Percentiles rank a stretch among this genome's conserved stretches.
Evolutionary conservation across 352 stramenopile genomes (phyloP).

Genomic region (Globisporangium middletonii): DNA sequence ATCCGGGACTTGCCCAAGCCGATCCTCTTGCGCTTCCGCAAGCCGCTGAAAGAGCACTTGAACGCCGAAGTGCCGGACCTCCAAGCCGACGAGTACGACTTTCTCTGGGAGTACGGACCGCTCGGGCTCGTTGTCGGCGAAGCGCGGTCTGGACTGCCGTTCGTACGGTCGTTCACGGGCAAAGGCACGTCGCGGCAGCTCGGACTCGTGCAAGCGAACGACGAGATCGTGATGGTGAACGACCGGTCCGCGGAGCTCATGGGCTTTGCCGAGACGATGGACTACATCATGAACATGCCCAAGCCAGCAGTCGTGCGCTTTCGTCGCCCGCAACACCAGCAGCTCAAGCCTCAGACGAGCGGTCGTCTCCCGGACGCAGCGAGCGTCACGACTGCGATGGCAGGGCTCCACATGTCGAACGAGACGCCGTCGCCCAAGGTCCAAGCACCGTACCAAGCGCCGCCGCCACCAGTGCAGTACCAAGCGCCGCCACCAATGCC

Average conservation of each 20-base stretch:
- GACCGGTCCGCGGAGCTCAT: constrained; percentile 35
- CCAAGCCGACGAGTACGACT: constrained; percentile 70
- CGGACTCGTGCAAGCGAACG: constrained; percentile 56
- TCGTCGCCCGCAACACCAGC: constrained; percentile 18
- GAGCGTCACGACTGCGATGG: not conserved
- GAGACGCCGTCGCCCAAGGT: constrained; percentile 1
- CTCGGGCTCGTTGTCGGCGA: constrained; percentile 69
- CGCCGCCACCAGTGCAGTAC: constrained; percentile 6
- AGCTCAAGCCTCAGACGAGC: not conserved
- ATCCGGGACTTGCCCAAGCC: constrained; percentile 76
- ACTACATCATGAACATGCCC: constrained; percentile 81
- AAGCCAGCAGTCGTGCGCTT: constrained; percentile 79
- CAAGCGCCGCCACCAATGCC: constrained; percentile 5
- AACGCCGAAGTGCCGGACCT: constrained; percentile 46
- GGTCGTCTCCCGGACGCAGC: not conserved
- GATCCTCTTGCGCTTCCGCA: constrained; percentile 69
- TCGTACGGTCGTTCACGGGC: constrained; percentile 79
- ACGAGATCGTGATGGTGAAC: constrained; percentile 84
- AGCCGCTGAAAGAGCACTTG: constrained; percentile 42
- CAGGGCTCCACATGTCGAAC: constrained; percentile 5
- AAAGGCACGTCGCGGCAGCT: constrained; percentile 72
- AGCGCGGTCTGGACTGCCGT: constrained; percentile 44
- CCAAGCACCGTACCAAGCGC: constrained; percentile 20
- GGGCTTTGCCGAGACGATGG: constrained; percentile 76
- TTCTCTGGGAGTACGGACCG: constrained; percentile 76